These are phyloP conservation scores for Lactarius tabidus DNA, from an alignment of 768 basidiomycete genomes.

Conservation along the genomic window DNA sequence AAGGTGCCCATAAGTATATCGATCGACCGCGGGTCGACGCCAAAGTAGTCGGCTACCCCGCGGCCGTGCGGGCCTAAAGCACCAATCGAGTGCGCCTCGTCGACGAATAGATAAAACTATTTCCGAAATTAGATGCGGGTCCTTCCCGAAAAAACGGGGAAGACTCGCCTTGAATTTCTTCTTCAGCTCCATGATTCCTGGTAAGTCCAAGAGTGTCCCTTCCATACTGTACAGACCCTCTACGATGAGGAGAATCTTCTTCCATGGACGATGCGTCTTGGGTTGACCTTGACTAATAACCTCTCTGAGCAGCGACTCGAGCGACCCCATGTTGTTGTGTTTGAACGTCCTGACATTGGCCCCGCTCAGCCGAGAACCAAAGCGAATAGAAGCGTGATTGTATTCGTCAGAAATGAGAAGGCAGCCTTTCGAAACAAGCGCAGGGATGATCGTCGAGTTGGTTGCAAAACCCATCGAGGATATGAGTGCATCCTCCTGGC, in stretches of 20 bases:
- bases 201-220: constrained; percentile 88
- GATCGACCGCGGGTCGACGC: constrained; percentile 69
- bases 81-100: constrained; percentile 97
- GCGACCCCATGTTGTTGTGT: constrained; percentile 86
- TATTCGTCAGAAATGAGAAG: constrained; percentile 95
- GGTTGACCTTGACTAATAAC: constrained; percentile 97
- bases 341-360: constrained; percentile 92
- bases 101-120: constrained; percentile 93
- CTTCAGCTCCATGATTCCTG: constrained; percentile 80
- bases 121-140: not conserved
- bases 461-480: constrained; percentile 97
- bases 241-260: constrained; percentile 92
- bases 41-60: constrained; percentile 93
- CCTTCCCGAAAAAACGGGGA: not conserved
- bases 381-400: constrained; percentile 94
- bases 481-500: constrained; percentile 85
- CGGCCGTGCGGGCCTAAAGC: constrained; percentile 93
- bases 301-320: constrained; percentile 82
- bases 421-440: constrained; percentile 84
- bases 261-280: constrained; percentile 98
- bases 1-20: constrained; percentile 99
- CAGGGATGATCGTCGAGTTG: constrained; percentile 90
- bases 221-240: constrained; percentile 99
- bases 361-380: constrained; percentile 84
- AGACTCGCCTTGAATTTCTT: constrained; percentile 84